Evolutionary conservation across 2,329 filamentous ascomycete genomes (phyloP).

Genomic region (Arthrobotrys sphaeroides): DNA sequence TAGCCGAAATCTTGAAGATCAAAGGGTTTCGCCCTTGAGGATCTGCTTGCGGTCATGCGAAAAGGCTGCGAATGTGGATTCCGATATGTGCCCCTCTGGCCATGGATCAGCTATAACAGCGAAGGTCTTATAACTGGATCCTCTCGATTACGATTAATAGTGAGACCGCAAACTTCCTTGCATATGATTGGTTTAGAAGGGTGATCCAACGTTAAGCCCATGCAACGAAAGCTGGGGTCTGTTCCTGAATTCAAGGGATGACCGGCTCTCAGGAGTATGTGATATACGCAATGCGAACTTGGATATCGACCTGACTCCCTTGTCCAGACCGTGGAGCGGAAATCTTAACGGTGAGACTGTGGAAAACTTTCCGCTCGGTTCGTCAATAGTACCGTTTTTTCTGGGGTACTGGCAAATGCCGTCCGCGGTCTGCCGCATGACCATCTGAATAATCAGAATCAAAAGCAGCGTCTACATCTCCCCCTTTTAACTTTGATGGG

Average conservation of each 20-base stretch:
- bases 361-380: slow-evolving; percentile 33
- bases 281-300: slow-evolving; percentile 31
- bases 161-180: slow-evolving; percentile 9
- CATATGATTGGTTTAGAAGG: slow-evolving; percentile 32
- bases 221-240: slow-evolving; percentile 37
- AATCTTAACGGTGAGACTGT: slow-evolving; percentile 12
- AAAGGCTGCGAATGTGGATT: slow-evolving; percentile 2
- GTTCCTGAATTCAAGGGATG: slow-evolving; percentile 40
- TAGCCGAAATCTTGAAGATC: slow-evolving; percentile 41
- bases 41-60: slow-evolving; percentile 17
- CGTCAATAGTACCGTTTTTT: background rate
- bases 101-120: slow-evolving; percentile 17
- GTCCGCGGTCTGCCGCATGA: slow-evolving; percentile 2
- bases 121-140: slow-evolving; percentile 5
- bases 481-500: slow-evolving; percentile 10
- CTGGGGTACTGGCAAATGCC: slow-evolving; percentile 29
- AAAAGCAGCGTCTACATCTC: slow-evolving; percentile 1
- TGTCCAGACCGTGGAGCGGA: background rate
- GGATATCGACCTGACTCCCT: background rate
- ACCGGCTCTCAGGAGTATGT: slow-evolving; percentile 17
- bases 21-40: slow-evolving; percentile 36
- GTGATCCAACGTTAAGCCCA: slow-evolving; percentile 21
- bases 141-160: slow-evolving; percentile 41
- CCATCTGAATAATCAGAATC: slow-evolving; percentile 11
- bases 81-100: slow-evolving; percentile 1